Evolutionary conservation across 2,329 filamentous ascomycete species (phyloP), one percentile per base, ranked within the genome.

Genomic region (Epichloe sylvatica): DNA sequence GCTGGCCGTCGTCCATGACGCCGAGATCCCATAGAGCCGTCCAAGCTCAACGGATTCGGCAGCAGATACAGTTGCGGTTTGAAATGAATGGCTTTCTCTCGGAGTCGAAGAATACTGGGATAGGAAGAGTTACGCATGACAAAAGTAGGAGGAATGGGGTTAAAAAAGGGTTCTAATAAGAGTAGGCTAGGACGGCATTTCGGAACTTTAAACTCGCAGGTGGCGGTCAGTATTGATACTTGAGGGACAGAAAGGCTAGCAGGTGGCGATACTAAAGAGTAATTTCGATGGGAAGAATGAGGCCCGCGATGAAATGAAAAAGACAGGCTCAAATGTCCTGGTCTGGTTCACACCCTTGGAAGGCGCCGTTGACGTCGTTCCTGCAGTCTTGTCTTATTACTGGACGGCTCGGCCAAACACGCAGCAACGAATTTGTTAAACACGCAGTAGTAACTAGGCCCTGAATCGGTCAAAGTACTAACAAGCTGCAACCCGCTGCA

Each of bases 1-100:
- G 58, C 45, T 64, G 60, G 43, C 60, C 67, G 61, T 71, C 67
- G 53, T 72, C 62, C 70, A 73, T 73, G 51, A 51, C 58, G 55
- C 41, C 17, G 17, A 17, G 35, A n/a, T 11, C 11, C 4, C 23
- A 8, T 12, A 12, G 35, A 40, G 15, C 19, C 21, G 2, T n/a
- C 8, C 19, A 5, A 33, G 21, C 39, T 42, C 23, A 47, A 25
- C 12, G n/a, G 15, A 17, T 2, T n/a, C 33, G 39, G 39, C 21
- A 5, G 21, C 25, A 11, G 7, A n/a, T 8, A 11, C 34, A 19
- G 30, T 25, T 25, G 19, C 13, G 39, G 35, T 30, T 35, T 36
- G 15, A 6, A 8, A 41, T 41, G 19, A 36, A 4, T 19, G 12
- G 21, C 9, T 8, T 46, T 30, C 17, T 30, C 13, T 5, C 3